A percentile compares a stretch with the other conserved stretches of the same genome.
Conservation (phyloP, 73 alveolate genomes). For the Uronychia setigera region DNA sequence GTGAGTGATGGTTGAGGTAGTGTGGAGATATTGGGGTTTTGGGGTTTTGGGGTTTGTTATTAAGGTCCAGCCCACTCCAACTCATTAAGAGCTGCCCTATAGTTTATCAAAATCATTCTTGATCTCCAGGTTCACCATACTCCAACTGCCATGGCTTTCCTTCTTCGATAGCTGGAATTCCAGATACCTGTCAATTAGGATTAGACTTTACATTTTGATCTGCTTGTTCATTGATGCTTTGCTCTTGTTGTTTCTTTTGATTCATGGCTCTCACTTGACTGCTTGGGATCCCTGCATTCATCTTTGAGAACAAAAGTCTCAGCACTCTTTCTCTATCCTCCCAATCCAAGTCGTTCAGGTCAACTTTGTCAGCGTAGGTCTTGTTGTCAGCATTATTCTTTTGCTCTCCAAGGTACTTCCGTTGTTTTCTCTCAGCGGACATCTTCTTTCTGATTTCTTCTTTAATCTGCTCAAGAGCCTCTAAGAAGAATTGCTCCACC, state of each 20-base stretch:
- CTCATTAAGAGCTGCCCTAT: not conserved
- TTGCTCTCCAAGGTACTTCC: constrained; percentile 35
- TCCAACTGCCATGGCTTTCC: constrained; percentile 3
- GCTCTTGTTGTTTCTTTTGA: not conserved
- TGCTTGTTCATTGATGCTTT: not conserved
- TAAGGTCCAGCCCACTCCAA: not conserved
- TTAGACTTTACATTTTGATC: too few relatives aligned
- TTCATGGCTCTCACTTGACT: constrained; percentile 2
- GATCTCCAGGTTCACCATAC: constrained; percentile 4
- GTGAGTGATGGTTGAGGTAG: constrained; percentile 4
- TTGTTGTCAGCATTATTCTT: constrained; percentile 30
- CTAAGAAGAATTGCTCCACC: constrained; percentile 85
- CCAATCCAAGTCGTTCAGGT: constrained; percentile 86
- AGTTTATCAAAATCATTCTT: not conserved
- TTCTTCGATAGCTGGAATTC: not conserved
- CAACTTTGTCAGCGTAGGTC: constrained; percentile 84
- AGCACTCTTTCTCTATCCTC: constrained; percentile 88
- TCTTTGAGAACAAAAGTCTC: constrained; percentile 79
- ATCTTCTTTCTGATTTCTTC: constrained; percentile 80
- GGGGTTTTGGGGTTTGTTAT: constrained; percentile 35
- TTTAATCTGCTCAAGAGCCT: constrained; percentile 83
- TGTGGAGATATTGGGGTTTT: constrained; percentile 34
- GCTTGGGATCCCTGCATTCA: constrained; percentile 88
- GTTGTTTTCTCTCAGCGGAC: constrained; percentile 59
- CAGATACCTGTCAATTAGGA: not conserved